Conservation (phyloP, 805 yeast species). For the Saccharomycopsis schoenii region DNA sequence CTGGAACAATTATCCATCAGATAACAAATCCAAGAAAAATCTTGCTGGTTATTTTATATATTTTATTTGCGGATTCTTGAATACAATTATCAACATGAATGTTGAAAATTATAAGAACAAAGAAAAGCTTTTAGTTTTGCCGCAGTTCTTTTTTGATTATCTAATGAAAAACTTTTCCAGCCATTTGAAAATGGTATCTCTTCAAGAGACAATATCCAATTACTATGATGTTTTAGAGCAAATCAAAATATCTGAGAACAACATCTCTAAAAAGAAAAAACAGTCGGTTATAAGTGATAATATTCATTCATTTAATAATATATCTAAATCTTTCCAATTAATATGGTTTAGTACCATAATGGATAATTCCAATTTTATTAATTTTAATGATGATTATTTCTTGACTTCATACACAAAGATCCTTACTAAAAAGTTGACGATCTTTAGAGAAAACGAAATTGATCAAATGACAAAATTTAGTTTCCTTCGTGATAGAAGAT, state of each 20-base stretch:
- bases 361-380: not conserved
- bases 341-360: conserved; percentile 9
- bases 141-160: not conserved
- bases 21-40: not conserved
- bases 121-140: not conserved
- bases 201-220: not conserved
- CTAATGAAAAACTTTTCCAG: not conserved
- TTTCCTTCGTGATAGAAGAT: not conserved
- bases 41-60: not conserved
- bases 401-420: not conserved
- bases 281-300: not conserved
- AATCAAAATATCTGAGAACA: not conserved
- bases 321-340: conserved; percentile 9
- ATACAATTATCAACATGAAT: not conserved
- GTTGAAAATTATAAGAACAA: not conserved
- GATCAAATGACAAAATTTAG: not conserved
- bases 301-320: not conserved
- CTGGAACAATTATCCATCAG: not conserved
- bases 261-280: not conserved
- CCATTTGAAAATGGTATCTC: not conserved
- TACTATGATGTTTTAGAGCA: not conserved
- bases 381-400: conserved; percentile 4
- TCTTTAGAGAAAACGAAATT: conserved; percentile 1
- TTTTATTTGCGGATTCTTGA: not conserved
- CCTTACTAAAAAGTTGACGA: conserved; percentile 8